Conservation (phyloP, 2,329 filamentous ascomycete species). For the Alternaria metachromatica region DNA sequence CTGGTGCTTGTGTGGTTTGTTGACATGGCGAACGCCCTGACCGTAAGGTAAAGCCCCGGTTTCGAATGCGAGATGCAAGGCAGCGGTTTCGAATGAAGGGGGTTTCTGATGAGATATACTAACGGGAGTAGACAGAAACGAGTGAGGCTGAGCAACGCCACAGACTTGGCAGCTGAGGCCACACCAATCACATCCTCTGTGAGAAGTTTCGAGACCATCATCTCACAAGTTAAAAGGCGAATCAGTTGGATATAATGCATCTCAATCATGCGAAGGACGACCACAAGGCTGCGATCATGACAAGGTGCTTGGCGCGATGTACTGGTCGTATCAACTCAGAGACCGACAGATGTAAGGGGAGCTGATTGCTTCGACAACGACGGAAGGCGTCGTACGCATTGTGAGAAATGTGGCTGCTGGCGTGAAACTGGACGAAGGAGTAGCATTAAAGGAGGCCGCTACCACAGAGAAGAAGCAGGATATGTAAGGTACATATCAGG, state of each 20-base stretch:
- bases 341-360: background rate
- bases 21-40: background rate
- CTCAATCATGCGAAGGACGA: too few relatives aligned
- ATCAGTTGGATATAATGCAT: too few relatives aligned
- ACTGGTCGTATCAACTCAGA: background rate
- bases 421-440: background rate
- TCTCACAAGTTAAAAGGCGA: too few relatives aligned
- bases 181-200: too few relatives aligned
- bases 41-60: accelerated
- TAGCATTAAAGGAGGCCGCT: background rate
- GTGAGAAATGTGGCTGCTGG: background rate
- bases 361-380: background rate
- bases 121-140: too few relatives aligned
- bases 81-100: background rate
- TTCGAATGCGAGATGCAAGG: background rate
- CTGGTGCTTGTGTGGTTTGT: background rate
- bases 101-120: too few relatives aligned
- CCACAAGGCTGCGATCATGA: too few relatives aligned
- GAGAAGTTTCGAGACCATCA: too few relatives aligned
- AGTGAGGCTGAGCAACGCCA: background rate
- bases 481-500: too few relatives aligned
- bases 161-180: background rate
- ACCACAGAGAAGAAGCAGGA: background rate
- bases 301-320: background rate
- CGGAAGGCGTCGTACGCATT: background rate